phyloP scores from a whole-genome alignment of 805 yeast genomes.

The Saturnispora bothae region DNA sequence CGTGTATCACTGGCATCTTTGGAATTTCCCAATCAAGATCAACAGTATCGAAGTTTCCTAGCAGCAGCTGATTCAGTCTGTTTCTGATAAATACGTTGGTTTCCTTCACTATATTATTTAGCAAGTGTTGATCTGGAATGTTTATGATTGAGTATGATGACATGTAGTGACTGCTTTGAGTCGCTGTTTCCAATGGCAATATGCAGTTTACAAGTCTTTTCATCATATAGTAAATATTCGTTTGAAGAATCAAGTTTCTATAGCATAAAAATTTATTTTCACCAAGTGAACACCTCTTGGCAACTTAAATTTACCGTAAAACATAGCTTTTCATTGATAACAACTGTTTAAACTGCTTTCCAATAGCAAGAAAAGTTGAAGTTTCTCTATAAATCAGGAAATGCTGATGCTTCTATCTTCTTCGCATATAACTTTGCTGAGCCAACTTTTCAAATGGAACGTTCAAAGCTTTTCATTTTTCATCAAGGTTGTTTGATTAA shows the following conservation, averaged over 20 bases:
- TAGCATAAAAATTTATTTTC: too few relatives aligned
- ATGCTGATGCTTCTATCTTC: too few relatives aligned
- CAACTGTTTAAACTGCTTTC: too few relatives aligned
- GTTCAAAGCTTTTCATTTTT: too few relatives aligned
- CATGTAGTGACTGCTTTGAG: slow-evolving; percentile 2
- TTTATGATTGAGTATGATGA: neutral
- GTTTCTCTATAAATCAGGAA: too few relatives aligned
- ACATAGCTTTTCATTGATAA: too few relatives aligned
- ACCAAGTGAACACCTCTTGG: too few relatives aligned
- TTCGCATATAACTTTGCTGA: too few relatives aligned
- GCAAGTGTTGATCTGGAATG: neutral
- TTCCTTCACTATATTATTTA: neutral
- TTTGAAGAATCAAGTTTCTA: neutral
- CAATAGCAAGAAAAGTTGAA: too few relatives aligned
- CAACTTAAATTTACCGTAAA: too few relatives aligned
- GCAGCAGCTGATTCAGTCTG: neutral
- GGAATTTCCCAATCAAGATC: slow-evolving; percentile 4
- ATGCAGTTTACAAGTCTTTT: slow-evolving; percentile 5
- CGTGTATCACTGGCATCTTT: slow-evolving; percentile 1
- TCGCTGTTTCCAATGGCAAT: slow-evolving; percentile 4
- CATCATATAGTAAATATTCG: neutral
- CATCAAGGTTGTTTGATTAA: too few relatives aligned
- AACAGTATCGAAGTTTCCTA: slow-evolving; percentile 1
- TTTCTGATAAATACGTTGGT: slow-evolving; percentile 1
- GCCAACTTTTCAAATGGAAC: too few relatives aligned